Evolutionary conservation across 768 basidiomycete genomes (phyloP).

Genomic region (Rhizopogon vulgaris): DNA sequence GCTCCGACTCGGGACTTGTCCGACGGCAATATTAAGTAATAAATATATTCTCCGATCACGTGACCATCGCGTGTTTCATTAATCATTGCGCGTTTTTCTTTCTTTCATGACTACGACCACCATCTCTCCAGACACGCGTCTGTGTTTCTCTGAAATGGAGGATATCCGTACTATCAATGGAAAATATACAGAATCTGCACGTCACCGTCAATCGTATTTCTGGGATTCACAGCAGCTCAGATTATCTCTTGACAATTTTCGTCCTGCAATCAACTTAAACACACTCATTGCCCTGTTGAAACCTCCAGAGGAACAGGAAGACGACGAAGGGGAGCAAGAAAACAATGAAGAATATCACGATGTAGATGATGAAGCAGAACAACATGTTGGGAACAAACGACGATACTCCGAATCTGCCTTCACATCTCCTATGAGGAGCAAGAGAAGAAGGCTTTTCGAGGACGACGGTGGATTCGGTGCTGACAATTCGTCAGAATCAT

Average conservation of each 20-base stretch:
- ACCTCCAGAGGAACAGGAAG: not conserved
- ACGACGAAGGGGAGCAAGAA: too few species aligned
- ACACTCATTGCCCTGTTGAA: constrained; percentile 18
- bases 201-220: constrained; percentile 17
- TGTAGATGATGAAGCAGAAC: not conserved
- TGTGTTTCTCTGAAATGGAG: constrained; percentile 1
- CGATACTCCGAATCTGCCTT: constrained; percentile 2
- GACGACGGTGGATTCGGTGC: not conserved
- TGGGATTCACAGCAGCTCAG: constrained; percentile 15
- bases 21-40: too few species aligned
- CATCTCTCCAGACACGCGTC: not conserved
- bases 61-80: not conserved
- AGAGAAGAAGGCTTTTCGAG: constrained; percentile 4
- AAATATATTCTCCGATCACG: not conserved
- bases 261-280: constrained; percentile 25
- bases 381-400: constrained; percentile 15
- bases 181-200: constrained; percentile 22
- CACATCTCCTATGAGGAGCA: constrained; percentile 10
- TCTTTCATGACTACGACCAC: not conserved
- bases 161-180: constrained; percentile 7
- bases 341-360: not conserved
- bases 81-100: not conserved
- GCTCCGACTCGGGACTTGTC: too few species aligned
- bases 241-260: constrained; percentile 10
- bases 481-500: not conserved